Conservation (phyloP, 106 monocot species). For the Cymbidium sinense region DNA sequence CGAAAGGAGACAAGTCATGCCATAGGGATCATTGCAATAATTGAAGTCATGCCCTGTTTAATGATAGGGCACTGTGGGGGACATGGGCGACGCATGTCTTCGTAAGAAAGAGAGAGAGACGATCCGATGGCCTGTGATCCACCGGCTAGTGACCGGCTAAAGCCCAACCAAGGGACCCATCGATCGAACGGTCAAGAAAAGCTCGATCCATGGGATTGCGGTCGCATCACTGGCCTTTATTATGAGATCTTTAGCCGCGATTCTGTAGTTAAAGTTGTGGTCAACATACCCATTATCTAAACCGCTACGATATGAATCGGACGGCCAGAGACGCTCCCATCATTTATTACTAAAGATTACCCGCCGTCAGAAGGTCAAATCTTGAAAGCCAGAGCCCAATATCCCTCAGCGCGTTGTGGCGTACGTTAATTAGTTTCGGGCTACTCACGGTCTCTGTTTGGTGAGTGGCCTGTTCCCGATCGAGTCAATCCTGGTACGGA, state of each 20-base stretch:
- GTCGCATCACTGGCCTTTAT: background rate
- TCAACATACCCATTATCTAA: background rate
- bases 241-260: background rate
- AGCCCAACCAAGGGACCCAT: background rate
- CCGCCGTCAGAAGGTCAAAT: background rate
- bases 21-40: constrained; percentile 2
- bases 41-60: constrained; percentile 5
- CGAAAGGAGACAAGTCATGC: background rate
- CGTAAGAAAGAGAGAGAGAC: constrained; percentile 1
- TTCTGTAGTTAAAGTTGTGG: background rate
- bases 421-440: background rate
- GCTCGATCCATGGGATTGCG: background rate
- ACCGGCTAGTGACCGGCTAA: constrained; percentile 7
- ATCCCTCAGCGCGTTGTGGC: background rate
- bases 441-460: too few species aligned
- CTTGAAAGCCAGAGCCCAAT: background rate
- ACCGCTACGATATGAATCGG: background rate
- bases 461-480: too few species aligned
- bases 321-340: background rate
- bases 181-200: background rate
- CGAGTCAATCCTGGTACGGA: too few species aligned
- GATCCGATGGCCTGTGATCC: background rate
- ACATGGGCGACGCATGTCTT: constrained; percentile 7
- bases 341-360: background rate
- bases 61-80: background rate